Evolutionary conservation across 2,329 filamentous ascomycete species (phyloP).

Genomic region (Talaromyces pinophilus): DNA sequence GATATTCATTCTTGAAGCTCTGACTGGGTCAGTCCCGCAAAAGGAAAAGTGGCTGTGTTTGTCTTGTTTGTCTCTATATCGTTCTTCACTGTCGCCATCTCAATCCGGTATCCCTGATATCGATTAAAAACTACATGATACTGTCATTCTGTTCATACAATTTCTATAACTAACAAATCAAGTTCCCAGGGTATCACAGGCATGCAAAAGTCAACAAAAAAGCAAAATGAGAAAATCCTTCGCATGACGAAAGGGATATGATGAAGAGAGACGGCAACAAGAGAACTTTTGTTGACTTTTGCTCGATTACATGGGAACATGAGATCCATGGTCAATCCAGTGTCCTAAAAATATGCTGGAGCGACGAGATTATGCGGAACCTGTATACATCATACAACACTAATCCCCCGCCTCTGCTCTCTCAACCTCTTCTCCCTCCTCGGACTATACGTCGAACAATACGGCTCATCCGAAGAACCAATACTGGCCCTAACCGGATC

Average conservation of each 20-base stretch:
- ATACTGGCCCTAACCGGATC: constrained; percentile 40
- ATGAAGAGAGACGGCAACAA: not conserved
- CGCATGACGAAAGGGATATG: not conserved
- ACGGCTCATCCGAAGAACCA: constrained; percentile 44
- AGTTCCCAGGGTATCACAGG: constrained; percentile 10
- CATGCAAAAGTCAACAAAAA: constrained; percentile 7
- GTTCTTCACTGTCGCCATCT: not conserved
- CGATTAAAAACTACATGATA: not conserved
- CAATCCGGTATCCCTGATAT: not conserved
- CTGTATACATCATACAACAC: constrained; percentile 31
- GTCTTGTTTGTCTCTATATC: constrained; percentile 27
- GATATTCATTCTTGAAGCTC: not conserved
- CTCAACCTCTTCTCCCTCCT: constrained; percentile 43
- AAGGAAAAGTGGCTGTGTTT: constrained; percentile 23
- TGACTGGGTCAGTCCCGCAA: constrained; percentile 10
- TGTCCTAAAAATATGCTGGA: not conserved
- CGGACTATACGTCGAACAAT: constrained; percentile 42
- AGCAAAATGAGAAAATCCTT: not conserved
- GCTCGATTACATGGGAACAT: constrained; percentile 1
- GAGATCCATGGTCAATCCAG: not conserved
- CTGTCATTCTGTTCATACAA: not conserved
- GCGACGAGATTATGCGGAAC: not conserved
- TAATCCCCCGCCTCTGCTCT: constrained; percentile 36
- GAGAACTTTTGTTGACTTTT: constrained; percentile 6
- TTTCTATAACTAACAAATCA: not conserved